Conservation (phyloP, 768 basidiomycete species). For the Leccinum sublutescens region DNA sequence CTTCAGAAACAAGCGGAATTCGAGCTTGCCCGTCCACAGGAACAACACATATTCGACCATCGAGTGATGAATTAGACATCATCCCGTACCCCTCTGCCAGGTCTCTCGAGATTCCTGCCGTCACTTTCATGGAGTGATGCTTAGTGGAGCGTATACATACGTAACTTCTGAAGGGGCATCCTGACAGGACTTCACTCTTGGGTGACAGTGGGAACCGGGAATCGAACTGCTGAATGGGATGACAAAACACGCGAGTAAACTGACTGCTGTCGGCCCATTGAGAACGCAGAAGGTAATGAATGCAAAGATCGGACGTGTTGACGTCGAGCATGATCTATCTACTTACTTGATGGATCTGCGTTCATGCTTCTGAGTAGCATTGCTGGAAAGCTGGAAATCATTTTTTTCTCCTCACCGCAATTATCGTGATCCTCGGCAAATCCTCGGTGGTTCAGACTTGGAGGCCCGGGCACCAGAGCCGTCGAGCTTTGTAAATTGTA, state of each 20-base stretch:
- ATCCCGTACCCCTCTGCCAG: not conserved
- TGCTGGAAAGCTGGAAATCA: no score
- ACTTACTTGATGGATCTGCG: no score
- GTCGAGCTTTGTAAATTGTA: no score
- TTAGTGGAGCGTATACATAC: not conserved
- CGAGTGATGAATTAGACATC: not conserved
- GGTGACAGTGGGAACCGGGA: not conserved
- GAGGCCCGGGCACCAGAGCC: no score
- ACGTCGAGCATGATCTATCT: no score
- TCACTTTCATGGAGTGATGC: constrained; percentile 9
- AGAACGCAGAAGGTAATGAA: no score
- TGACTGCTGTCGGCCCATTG: not conserved
- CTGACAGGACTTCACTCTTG: not conserved
- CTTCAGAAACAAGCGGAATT: not conserved
- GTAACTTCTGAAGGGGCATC: not conserved
- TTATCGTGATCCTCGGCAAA: no score
- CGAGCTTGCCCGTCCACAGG: not conserved
- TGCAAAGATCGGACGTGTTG: no score
- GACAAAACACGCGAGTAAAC: no score
- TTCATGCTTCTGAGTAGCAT: no score
- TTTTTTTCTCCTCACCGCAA: no score
- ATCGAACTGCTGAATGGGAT: not conserved
- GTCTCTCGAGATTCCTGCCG: not conserved
- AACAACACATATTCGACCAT: not conserved
- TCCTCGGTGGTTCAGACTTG: no score